Base-by-base conservation (phyloP, 805 yeast species). In the Candida piceae region DNA sequence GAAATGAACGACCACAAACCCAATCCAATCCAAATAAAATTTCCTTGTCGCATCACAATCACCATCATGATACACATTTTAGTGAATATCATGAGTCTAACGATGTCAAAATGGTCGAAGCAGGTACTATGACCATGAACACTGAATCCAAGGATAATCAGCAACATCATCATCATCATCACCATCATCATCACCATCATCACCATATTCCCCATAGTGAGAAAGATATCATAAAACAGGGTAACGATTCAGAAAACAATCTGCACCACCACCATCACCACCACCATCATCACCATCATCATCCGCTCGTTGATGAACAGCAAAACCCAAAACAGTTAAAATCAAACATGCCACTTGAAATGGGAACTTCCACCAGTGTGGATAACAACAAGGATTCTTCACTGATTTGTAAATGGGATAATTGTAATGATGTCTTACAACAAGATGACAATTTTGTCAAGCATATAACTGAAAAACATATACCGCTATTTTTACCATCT, bases 381-480 rank as follows among this genome's bases (percentile, higher is more conserved):
- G n/a, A n/a, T n/a, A n/a, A n/a, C n/a, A n/a, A n/a, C n/a, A n/a
- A n/a, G n/a, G n/a, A n/a, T n/a, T n/a, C n/a, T n/a, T 49, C 41
- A 53, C 48, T 38, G 2, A 12, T 42, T 4, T 84, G 94, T 57
- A 72, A 76, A 53, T 85, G 94, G 94, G 77, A 76, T 33, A 66
- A 73, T 39, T 85, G 95, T 54, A 55, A 57, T 9, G 64, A 66
- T 31, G 6, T 26, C 9, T 13, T 26, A 26, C 5, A 26, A 10
- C 10, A 4, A 16, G 10, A 15, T 15, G 17, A 26, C 4, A 66
- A 65, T 17, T 48, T 76, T 23, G 76, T 74, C 39, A 63, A 66
- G 29, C 88, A 82, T 53, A 48, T 80, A 16, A 61, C 69, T 26
- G 68, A 67, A 34, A 72, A 67, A 28, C 80, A 75, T 52, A 50